Evolutionary conservation across 371 early-diverging fungal genomes (phyloP).

Genomic region (Apophysomyces trapeziformis): DNA sequence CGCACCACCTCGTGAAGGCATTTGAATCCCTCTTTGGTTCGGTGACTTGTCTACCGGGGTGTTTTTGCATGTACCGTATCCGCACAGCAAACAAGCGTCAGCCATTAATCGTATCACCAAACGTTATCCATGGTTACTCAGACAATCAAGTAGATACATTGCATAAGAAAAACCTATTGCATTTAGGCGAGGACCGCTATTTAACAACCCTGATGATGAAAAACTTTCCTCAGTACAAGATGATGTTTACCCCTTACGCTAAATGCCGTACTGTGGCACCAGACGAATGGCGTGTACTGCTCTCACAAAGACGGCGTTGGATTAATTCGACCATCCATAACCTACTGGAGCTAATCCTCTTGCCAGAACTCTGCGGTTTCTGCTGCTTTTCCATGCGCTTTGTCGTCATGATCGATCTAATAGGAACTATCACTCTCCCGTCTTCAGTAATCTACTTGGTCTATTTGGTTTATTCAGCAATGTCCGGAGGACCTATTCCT

Average conservation of each 20-base stretch:
- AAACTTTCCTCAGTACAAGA: constrained; percentile 92
- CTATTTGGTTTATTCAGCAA: constrained; percentile 53
- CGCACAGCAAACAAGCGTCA: constrained; percentile 77
- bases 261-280: constrained; percentile 96
- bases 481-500: constrained; percentile 62
- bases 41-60: constrained; percentile 96
- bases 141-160: constrained; percentile 94
- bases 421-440: constrained; percentile 96
- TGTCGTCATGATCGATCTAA: constrained; percentile 93
- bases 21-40: constrained; percentile 96
- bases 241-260: constrained; percentile 95
- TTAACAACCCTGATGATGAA: constrained; percentile 97
- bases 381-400: constrained; percentile 99
- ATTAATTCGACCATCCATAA: constrained; percentile 99
- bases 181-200: constrained; percentile 98
- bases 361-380: constrained; percentile 94
- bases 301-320: constrained; percentile 98
- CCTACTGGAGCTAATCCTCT: constrained; percentile 88
- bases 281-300: constrained; percentile 83
- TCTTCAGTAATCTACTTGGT: constrained; percentile 79
- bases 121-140: constrained; percentile 89
- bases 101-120: constrained; percentile 67
- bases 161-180: constrained; percentile 97
- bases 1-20: constrained; percentile 91
- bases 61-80: constrained; percentile 95